A percentile compares a stretch with the other conserved stretches of the same genome.
These are phyloP conservation scores for Diaporthe velutina DNA, from an alignment of 2,329 filamentous ascomycete genomes.

Conservation along the genomic window DNA sequence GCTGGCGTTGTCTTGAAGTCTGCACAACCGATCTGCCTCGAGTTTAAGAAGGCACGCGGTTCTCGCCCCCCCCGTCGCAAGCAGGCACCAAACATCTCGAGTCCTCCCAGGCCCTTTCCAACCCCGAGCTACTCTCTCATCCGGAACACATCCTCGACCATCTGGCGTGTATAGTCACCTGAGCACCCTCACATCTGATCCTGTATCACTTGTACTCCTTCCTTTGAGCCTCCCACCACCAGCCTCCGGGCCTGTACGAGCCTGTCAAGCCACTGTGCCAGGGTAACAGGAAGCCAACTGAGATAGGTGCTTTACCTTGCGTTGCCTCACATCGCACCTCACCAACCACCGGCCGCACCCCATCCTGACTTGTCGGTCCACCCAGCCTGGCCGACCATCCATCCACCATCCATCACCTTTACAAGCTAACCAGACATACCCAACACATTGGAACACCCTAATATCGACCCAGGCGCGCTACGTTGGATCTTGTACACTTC, in stretches of 20 bases:
- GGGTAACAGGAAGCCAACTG: slow-evolving; percentile 38
- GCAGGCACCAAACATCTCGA: slow-evolving; percentile 38
- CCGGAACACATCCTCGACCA: slow-evolving; percentile 28
- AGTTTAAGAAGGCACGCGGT: slow-evolving; percentile 44
- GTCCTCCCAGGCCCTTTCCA: slow-evolving; percentile 31
- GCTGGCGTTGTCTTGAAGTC: slow-evolving; percentile 58
- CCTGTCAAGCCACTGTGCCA: slow-evolving; percentile 42
- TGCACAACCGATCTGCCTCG: slow-evolving; percentile 54
- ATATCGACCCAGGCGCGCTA: slow-evolving; percentile 2
- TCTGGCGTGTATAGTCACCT: slow-evolving; percentile 31
- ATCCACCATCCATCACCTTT: slow-evolving; percentile 33
- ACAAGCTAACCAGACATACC: slow-evolving; percentile 21
- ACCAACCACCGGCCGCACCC: slow-evolving; percentile 28
- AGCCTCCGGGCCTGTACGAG: slow-evolving; percentile 39
- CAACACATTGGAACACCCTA: slow-evolving; percentile 25
- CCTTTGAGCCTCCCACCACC: slow-evolving; percentile 40
- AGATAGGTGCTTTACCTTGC: slow-evolving; percentile 37
- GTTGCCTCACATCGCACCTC: slow-evolving; percentile 32
- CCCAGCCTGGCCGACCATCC: slow-evolving; percentile 14
- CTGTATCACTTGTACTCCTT: slow-evolving; percentile 41
- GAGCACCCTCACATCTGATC: slow-evolving; percentile 30
- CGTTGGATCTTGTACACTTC: slow-evolving; percentile 33
- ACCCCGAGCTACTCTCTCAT: slow-evolving; percentile 13
- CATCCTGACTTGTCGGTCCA: slow-evolving; percentile 17
- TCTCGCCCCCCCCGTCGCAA: slow-evolving; percentile 40